Evolutionary conservation across 257 asterid genomes (phyloP).

Genomic region (Petunia secreta): DNA sequence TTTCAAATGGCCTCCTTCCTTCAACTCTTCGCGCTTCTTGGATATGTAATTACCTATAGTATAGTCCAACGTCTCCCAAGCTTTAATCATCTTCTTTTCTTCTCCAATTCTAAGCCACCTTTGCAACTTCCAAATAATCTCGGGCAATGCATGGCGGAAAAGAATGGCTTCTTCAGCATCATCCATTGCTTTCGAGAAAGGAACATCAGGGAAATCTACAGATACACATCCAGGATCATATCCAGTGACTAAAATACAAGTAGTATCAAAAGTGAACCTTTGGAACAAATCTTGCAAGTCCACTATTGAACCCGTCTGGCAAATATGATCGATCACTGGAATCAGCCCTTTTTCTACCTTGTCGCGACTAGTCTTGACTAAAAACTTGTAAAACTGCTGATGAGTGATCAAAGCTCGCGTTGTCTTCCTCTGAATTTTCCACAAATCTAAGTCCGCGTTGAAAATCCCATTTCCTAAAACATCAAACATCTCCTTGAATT

Average conservation of each 20-base stretch:
- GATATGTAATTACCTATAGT: conserved; percentile 38
- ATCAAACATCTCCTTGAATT: conserved; percentile 54
- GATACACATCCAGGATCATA: conserved; percentile 60
- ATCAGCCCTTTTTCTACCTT: conserved; percentile 52
- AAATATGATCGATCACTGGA: conserved; percentile 43
- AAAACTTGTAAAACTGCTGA: conserved; percentile 37
- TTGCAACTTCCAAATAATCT: conserved; percentile 43
- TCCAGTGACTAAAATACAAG: conserved; percentile 48
- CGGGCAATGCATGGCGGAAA: conserved; percentile 56
- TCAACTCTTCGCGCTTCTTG: conserved; percentile 33
- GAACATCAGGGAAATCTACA: conserved; percentile 43
- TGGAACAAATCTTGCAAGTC: conserved; percentile 63
- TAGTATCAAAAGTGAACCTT: conserved; percentile 57
- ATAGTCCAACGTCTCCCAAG: conserved; percentile 40
- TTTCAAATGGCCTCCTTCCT: background rate
- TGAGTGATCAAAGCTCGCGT: conserved; percentile 47
- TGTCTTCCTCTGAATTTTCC: conserved; percentile 51
- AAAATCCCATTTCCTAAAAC: conserved; percentile 64
- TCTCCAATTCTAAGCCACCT: conserved; percentile 49
- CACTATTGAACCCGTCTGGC: conserved; percentile 26
- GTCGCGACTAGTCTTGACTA: conserved; percentile 38
- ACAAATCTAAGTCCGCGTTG: conserved; percentile 51
- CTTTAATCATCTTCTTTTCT: conserved; percentile 44
- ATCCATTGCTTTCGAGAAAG: conserved; percentile 59
- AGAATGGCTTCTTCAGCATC: conserved; percentile 59